Conservation (phyloP, 345 rosid species). For the Acer yangbiense region DNA sequence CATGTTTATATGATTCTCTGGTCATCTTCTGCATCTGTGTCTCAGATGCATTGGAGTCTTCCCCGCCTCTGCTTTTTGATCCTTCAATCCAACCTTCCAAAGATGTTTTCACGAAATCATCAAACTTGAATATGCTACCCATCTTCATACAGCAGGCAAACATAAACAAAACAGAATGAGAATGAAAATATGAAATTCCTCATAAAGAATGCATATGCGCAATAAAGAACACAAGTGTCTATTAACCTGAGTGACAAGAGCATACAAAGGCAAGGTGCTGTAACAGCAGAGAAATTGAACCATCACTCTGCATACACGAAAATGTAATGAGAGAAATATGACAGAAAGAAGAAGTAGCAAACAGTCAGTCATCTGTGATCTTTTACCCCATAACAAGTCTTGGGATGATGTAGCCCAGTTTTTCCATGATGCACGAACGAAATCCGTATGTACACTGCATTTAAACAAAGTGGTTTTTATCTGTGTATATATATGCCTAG, state of each 20-base stretch:
- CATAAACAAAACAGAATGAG: neutral
- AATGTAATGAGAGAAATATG: neutral
- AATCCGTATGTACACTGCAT: conserved; percentile 71
- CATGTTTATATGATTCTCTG: conserved; percentile 17
- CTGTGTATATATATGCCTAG: neutral
- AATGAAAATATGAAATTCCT: neutral
- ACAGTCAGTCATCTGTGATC: neutral
- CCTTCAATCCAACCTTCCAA: conserved; percentile 34
- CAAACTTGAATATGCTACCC: conserved; percentile 69
- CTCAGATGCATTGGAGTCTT: neutral
- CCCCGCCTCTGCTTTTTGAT: conserved; percentile 1
- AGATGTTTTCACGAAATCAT: conserved; percentile 20
- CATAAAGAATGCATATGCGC: neutral
- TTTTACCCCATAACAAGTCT: conserved; percentile 77
- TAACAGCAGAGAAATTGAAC: conserved; percentile 92
- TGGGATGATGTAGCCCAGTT: conserved; percentile 57
- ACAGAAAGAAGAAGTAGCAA: neutral
- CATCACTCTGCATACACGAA: conserved; percentile 55
- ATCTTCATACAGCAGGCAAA: conserved; percentile 36
- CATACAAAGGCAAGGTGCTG: conserved; percentile 82
- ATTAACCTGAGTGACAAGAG: conserved; percentile 69
- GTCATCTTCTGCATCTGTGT: conserved; percentile 2
- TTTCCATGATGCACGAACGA: conserved; percentile 84
- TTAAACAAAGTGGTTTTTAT: neutral
- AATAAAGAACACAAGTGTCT: neutral